Conservation (phyloP, 108 stramenopile species). For the Asterionellopsis glacialis region DNA sequence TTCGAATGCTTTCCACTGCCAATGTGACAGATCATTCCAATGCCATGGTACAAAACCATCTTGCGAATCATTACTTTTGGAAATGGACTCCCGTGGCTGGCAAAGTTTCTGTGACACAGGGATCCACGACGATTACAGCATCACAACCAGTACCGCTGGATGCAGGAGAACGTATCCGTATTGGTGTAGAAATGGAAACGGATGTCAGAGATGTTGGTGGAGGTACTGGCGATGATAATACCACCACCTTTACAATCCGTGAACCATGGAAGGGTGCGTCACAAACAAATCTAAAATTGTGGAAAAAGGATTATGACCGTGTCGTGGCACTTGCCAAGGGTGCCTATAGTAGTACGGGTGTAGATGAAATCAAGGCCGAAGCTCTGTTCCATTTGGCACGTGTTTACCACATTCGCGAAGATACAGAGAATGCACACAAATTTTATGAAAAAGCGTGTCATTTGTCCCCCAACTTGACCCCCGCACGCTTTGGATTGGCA, state of each 20-base stretch:
- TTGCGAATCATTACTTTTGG: constrained; percentile 95
- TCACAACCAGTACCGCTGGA: constrained; percentile 58
- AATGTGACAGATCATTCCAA: constrained; percentile 83
- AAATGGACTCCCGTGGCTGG: constrained; percentile 83
- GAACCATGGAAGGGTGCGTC: constrained; percentile 61
- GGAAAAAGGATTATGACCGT: constrained; percentile 91
- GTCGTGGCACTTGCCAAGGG: constrained; percentile 85
- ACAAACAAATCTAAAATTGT: constrained; percentile 58
- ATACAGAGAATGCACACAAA: constrained; percentile 67
- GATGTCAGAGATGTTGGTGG: constrained; percentile 39
- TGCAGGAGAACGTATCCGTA: constrained; percentile 78
- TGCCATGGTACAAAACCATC: constrained; percentile 94
- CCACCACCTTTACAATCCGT: constrained; percentile 48
- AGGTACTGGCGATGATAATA: constrained; percentile 23
- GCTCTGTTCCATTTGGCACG: constrained; percentile 85
- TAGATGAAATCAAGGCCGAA: constrained; percentile 85
- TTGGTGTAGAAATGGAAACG: constrained; percentile 85
- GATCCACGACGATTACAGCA: constrained; percentile 37
- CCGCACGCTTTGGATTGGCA: constrained; percentile 80
- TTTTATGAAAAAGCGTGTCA: constrained; percentile 77
- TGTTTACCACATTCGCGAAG: constrained; percentile 79
- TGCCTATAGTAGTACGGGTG: constrained; percentile 74
- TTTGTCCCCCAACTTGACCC: constrained; percentile 58
- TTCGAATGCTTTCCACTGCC: constrained; percentile 87
- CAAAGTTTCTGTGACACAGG: constrained; percentile 50